phyloP scores from a whole-genome alignment of 805 yeast species.

The Candida oleophila region DNA sequence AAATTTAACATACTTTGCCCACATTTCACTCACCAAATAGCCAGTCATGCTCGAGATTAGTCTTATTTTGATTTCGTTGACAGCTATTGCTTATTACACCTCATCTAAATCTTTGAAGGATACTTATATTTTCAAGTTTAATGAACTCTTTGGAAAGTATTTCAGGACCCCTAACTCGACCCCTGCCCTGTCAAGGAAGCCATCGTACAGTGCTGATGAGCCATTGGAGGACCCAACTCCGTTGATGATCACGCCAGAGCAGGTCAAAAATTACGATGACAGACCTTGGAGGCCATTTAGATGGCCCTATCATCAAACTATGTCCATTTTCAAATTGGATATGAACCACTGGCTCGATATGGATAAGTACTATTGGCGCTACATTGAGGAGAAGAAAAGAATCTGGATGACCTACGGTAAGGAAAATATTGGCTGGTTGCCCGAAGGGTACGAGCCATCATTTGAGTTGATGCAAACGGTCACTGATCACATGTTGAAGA shows the following conservation, averaged over 20 bases:
- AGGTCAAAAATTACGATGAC: constrained; percentile 63
- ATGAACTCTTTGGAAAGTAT: background rate
- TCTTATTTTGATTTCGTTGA: no score
- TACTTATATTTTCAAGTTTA: background rate
- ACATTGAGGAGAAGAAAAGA: constrained; percentile 60
- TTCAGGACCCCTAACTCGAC: background rate
- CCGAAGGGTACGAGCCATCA: constrained; percentile 62
- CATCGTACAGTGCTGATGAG: constrained; percentile 7
- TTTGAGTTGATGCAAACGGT: constrained; percentile 64
- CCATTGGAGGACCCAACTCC: constrained; percentile 52
- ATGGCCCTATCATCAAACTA: constrained; percentile 79
- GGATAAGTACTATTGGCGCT: constrained; percentile 73
- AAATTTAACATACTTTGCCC: no score
- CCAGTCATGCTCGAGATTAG: background rate
- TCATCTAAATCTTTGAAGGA: background rate
- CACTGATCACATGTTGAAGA: constrained; percentile 53
- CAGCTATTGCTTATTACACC: background rate
- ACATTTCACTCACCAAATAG: no score
- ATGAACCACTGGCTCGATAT: constrained; percentile 76
- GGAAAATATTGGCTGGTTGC: constrained; percentile 63
- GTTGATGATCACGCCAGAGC: constrained; percentile 62
- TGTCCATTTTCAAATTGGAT: constrained; percentile 72
- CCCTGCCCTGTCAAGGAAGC: background rate
- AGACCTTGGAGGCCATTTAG: constrained; percentile 82
- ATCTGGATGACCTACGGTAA: constrained; percentile 58